Conservation (phyloP, 2,329 filamentous ascomycete genomes). For the Alternaria postmessia region DNA sequence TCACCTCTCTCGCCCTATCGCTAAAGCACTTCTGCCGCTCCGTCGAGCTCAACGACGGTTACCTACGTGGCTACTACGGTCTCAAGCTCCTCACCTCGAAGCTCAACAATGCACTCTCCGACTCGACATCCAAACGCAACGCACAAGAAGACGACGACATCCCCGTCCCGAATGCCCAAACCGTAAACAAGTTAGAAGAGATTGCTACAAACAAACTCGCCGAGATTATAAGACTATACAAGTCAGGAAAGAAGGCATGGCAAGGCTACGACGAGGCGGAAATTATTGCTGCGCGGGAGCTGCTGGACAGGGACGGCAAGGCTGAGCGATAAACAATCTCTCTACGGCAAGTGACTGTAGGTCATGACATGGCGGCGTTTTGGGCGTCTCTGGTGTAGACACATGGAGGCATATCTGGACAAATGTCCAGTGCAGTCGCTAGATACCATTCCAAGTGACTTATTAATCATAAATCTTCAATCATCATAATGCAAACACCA, state of each 20-base stretch:
- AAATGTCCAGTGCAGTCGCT: conserved; percentile 4
- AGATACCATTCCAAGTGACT: conserved; percentile 7
- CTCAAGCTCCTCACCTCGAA: conserved; percentile 74
- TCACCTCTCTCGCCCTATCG: conserved; percentile 69
- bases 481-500: not conserved
- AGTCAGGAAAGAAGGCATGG: conserved; percentile 70
- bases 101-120: conserved; percentile 44
- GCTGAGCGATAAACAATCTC: conserved; percentile 24
- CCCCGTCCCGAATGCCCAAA: conserved; percentile 64
- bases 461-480: conserved; percentile 5
- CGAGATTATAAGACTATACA: conserved; percentile 74
- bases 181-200: conserved; percentile 73
- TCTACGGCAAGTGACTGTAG: not conserved
- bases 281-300: conserved; percentile 72
- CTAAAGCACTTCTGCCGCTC: conserved; percentile 88
- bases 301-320: conserved; percentile 65
- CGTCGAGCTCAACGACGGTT: conserved; percentile 92
- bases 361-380: conserved; percentile 15
- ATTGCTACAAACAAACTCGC: conserved; percentile 76
- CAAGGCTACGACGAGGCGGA: conserved; percentile 76
- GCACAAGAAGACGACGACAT: conserved; percentile 50
- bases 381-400: conserved; percentile 12
- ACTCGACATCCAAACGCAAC: conserved; percentile 34
- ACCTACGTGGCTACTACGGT: conserved; percentile 91
- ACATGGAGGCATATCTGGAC: conserved; percentile 4